phyloP scores from a whole-genome alignment of 305 asterid species.

The Fraxinus ornus region DNA sequence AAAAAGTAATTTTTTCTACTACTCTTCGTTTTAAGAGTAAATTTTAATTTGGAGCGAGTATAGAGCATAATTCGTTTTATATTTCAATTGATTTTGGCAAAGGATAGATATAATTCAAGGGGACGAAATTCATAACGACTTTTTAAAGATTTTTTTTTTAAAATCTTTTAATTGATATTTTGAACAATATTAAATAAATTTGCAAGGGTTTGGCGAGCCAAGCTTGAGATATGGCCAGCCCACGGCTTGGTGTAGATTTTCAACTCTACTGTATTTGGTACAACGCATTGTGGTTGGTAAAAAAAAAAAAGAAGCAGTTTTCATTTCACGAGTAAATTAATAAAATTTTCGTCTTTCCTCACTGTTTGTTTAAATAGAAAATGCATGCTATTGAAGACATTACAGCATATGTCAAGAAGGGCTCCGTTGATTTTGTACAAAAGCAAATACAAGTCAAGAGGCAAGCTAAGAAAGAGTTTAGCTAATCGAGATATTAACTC shows the following conservation, averaged over 20 bases:
- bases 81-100: background rate
- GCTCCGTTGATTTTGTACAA: too few species aligned
- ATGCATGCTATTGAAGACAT: too few species aligned
- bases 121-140: background rate
- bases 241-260: background rate
- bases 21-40: background rate
- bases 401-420: too few species aligned
- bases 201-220: background rate
- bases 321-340: background rate
- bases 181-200: background rate
- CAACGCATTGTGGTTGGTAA: background rate
- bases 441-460: too few species aligned
- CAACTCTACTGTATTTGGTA: background rate
- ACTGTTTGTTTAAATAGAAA: too few species aligned
- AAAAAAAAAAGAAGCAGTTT: too few species aligned
- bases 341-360: background rate
- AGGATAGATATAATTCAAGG: background rate
- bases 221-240: background rate
- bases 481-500: too few species aligned
- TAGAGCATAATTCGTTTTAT: background rate
- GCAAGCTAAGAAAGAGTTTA: too few species aligned
- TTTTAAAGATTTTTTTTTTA: too few species aligned
- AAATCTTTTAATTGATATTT: background rate
- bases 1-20: background rate
- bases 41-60: background rate